Percentiles rank a stretch among this genome's conserved stretches.
Conservation (phyloP, 768 basidiomycete species). For the Clathrus columnatus region DNA sequence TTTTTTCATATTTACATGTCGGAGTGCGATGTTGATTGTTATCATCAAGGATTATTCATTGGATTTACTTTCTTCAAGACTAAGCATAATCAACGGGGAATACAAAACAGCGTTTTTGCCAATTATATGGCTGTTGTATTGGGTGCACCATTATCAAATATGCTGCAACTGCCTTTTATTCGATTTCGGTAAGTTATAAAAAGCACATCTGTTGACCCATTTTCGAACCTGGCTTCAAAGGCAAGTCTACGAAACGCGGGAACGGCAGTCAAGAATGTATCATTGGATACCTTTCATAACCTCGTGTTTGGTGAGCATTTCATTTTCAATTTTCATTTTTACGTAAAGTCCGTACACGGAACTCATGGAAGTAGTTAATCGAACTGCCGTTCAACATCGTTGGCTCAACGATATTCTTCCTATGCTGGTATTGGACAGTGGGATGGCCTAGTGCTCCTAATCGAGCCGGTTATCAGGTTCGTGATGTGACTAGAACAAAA, state of each 20-base stretch:
- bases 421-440: slow-evolving; percentile 67
- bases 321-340: background rate
- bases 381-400: slow-evolving; percentile 57
- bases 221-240: background rate
- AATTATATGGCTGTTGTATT: slow-evolving; percentile 20
- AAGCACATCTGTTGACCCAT: background rate
- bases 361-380: slow-evolving; percentile 22
- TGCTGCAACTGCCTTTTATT: slow-evolving; percentile 56
- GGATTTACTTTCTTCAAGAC: slow-evolving; percentile 57
- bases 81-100: slow-evolving; percentile 44
- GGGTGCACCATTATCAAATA: slow-evolving; percentile 41
- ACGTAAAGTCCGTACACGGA: no score
- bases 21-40: no score
- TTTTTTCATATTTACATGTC: no score
- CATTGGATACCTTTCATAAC: slow-evolving; percentile 9
- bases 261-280: slow-evolving; percentile 8
- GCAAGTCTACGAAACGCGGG: slow-evolving; percentile 6
- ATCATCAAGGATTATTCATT: slow-evolving; percentile 30
- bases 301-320: background rate
- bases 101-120: slow-evolving; percentile 58
- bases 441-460: slow-evolving; percentile 33
- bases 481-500: background rate
- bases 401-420: slow-evolving; percentile 48
- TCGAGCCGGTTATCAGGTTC: slow-evolving; percentile 46
- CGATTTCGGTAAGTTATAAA: slow-evolving; percentile 41